Evolutionary conservation across 805 yeast genomes (phyloP).

Genomic region (Spathaspora passalidarum): DNA sequence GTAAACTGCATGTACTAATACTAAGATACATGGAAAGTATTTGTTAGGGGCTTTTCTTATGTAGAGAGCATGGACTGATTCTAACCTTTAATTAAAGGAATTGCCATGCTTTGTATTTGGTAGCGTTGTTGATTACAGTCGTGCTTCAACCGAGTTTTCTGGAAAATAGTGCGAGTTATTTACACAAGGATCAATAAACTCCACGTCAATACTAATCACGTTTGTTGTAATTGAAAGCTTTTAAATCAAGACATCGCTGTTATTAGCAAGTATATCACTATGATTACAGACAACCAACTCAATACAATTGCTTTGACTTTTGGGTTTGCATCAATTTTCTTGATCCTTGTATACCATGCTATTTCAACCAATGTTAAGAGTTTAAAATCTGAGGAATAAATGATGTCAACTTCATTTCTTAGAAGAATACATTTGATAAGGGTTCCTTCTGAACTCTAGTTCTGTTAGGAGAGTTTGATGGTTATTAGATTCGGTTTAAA

Average conservation of each 20-base stretch:
- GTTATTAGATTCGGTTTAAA: not conserved
- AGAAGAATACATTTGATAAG: not conserved
- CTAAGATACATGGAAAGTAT: no score
- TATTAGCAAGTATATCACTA: slow-evolving; percentile 20
- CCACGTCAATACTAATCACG: not conserved
- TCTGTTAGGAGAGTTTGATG: not conserved
- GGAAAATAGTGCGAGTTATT: no score
- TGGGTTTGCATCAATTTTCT: slow-evolving; percentile 68
- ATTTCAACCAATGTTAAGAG: slow-evolving; percentile 47
- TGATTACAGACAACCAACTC: slow-evolving; percentile 85
- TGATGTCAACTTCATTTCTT: not conserved
- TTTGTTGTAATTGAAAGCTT: not conserved
- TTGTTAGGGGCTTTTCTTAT: no score
- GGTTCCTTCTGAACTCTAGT: no score
- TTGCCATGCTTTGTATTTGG: no score
- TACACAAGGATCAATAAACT: no score
- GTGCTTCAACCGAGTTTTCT: no score
- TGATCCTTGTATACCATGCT: slow-evolving; percentile 72
- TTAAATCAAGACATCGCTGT: not conserved
- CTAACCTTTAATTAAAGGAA: no score
- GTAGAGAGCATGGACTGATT: no score
- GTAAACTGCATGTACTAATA: no score
- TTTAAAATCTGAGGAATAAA: slow-evolving; percentile 5
- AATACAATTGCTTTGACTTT: slow-evolving; percentile 68
- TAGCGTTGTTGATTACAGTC: no score